These are phyloP conservation scores for Ophiostoma perfectum DNA, from an alignment of 2,329 filamentous ascomycete genomes.

Conservation along the genomic window DNA sequence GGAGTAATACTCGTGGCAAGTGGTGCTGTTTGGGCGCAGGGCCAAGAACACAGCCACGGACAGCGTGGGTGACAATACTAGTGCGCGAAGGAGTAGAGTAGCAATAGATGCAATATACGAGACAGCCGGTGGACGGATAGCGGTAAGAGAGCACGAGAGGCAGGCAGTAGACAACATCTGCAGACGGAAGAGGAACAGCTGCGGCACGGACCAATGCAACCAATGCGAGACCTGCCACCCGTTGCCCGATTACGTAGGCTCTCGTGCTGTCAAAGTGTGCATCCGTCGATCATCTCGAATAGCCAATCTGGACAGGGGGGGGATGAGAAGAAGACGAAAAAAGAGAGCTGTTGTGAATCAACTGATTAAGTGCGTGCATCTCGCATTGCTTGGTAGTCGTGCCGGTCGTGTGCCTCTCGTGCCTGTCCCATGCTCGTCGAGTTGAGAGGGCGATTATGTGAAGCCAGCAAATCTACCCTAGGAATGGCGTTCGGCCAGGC, in stretches of 20 bases:
- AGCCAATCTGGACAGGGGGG: too few species aligned
- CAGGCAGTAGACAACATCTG: too few species aligned
- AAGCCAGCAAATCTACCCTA: background rate
- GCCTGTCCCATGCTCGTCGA: too few species aligned
- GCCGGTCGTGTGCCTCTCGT: too few species aligned
- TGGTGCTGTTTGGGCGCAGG: conserved; percentile 1
- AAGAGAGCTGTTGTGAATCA: too few species aligned
- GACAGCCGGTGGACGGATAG: background rate
- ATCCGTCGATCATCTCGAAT: too few species aligned
- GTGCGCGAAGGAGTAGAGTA: background rate
- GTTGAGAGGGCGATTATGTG: too few species aligned
- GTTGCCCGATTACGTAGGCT: conserved; percentile 7
- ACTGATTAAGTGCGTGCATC: too few species aligned
- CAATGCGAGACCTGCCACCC: background rate
- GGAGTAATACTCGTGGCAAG: background rate
- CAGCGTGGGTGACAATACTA: background rate
- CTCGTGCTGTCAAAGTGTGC: background rate
- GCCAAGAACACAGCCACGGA: conserved; percentile 19
- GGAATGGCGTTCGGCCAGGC: background rate
- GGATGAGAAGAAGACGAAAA: too few species aligned
- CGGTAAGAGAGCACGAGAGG: background rate
- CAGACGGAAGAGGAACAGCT: too few species aligned
- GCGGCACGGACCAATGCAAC: background rate
- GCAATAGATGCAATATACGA: background rate
- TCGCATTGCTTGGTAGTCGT: too few species aligned